Evolutionary conservation across 345 rosid species (phyloP), one percentile per base, ranked within the genome.

Genomic region (Hevea brasiliensis): DNA sequence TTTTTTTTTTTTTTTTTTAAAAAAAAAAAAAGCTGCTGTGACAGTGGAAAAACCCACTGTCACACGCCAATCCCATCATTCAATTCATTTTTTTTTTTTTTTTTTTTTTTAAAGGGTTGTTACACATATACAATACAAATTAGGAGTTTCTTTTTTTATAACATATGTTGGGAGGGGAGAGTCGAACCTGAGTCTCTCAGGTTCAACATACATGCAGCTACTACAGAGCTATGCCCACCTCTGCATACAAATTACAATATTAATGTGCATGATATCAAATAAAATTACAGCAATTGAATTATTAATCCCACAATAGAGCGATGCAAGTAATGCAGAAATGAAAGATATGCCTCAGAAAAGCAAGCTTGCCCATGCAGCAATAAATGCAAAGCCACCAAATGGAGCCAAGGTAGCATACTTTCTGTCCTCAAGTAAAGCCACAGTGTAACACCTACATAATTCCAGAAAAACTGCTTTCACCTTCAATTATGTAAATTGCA

Each of bases 291-390:
- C 35, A 27, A 27, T 24, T 57, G 32, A 26, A 57, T 58, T 14
- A 17, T 62, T 14, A 23, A 55, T 15, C 7, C 29, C 67, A 29
- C 65, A 55, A 60, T 40, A 50, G 20, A 9, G 51, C 57, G 60
- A 75, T 26, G 11, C 50, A 14, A 47, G 55, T 3, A 51, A 68
- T 23, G 72, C 58, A 70, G 53, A 41, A 63, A 26, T 11, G 32
- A 32, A 61, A 17, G 18, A 24, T 61, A 53, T 40, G 18, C 48
- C 48, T 72, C 71, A 94, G 83, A 92, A 86, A 21, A 92, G 82
- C 84, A 94, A 78, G 89, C 90, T 88, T 37, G 84, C 94, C 97
- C 98, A 94, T 57, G 89, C 97, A 56, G 85, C 95, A 18, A 92
- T 74, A 69, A 94, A 90, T 13, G 97, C 97, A 72, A 92, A 86